Base-by-base conservation (phyloP, 2,329 filamentous ascomycete genomes). In the Sclerotinia subarctica region DNA sequence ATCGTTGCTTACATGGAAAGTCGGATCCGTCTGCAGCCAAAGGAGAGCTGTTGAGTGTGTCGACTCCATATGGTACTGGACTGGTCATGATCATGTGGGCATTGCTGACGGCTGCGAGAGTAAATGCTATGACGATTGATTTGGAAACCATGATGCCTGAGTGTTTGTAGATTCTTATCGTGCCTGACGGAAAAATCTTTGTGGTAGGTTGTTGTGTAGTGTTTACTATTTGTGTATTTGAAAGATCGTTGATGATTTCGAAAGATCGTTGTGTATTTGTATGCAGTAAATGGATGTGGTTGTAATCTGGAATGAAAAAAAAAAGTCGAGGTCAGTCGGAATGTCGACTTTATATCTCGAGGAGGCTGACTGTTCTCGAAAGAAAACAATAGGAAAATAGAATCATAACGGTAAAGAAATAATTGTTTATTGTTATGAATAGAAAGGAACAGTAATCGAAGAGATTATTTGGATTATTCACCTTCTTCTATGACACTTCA, bases 1-100 rank as follows among this genome's bases (percentile, higher is more conserved):
- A n/a, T 10, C 84, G 81, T 64, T 84, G 78, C 78, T 97, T 94
- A 87, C 95, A 98, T 0, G 95, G 95, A 77, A 91, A 99, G 77
- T 97, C 81, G 49, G 79, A 81, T 0, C 91, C 91, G 49, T 77
- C 77, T 0, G 79, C 78, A 0, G 76, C 73, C n/a, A 68, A 82
- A 0, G 95, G 94, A 3, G 81, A 80, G 79, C 91, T 94, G 79
- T 82, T 82, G 26, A 84, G 80, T 13, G 78, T 76, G 21, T 76
- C 73, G 60, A 79, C 73, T 72, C 80, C 74, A 70, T 86, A 94
- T 0, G 93, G 93, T 4, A 81, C 77, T 0, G 95, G 94, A 11
- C 81, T 82, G 64, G 76, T 80, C 83, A 98, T 89, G 52, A 85
- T 81, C 84, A 97, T 90, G 79, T 98, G 95, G 54, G 90, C 92